Evolutionary conservation across 306 rosid genomes (phyloP), one percentile per base, ranked within the genome.

Genomic region (Gillenia trifoliata): DNA sequence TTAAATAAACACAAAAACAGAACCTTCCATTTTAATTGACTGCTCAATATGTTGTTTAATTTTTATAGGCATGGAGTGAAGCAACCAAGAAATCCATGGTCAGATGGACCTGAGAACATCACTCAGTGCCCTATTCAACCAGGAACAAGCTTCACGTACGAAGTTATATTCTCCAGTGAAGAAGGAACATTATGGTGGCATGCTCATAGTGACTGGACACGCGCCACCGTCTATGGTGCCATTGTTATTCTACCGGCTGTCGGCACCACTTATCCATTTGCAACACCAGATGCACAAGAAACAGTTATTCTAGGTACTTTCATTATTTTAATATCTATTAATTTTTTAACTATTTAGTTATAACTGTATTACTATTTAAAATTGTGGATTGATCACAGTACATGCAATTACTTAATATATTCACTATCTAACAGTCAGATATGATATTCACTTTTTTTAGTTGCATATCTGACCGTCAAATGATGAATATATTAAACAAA

Each of bases 181-280:
- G 74, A 73, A 57, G 82, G 82, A 30, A 79, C 82, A 3, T 12
- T 79, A 1, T 79, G 82, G 82, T 79, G 79, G 79, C 79, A 79
- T 38, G 71, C 83, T 26, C 79, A 74, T 3, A 79, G 83, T 28
- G 75, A 73, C 8, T 79, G 83, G 83, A 22, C 65, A 4, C 68
- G 79, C 2, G 83, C 83, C 33, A 67, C 83, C 5, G 75, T 79
- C 20, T 54, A 73, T 17, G 83, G 83, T 0, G 64, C 77, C 38
- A 43, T 79, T 2, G 15, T 66, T 11, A 55, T 79, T 43, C 61
- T 52, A 19, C 82, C 78, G 1, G 30, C 66, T 0, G n/a, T 11
- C 7, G 70, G 69, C 33, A 47, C 66, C 0, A 66, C 34, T 3
- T 79, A 79, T 41, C 82, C 82, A 3, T 73, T 79, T 29, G 8